Conservation (phyloP, 225 moss, liverwort and hornwort genomes). For the Pseudoscleropodium purum region DNA sequence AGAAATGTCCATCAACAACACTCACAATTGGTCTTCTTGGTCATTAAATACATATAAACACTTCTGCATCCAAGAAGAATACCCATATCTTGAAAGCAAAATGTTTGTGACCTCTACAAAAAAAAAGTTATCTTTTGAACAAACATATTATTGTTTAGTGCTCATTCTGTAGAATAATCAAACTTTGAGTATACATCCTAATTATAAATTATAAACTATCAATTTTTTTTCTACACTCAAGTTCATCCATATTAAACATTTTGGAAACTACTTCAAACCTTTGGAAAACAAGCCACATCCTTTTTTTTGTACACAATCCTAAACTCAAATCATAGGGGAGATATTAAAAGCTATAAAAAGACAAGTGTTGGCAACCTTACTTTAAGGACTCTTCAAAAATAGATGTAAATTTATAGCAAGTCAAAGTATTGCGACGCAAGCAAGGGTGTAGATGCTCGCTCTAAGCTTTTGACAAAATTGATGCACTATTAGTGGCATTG, state of each 20-base stretch:
- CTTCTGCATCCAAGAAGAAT: too few relatives aligned
- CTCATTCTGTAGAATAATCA: too few relatives aligned
- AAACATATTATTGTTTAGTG: not conserved
- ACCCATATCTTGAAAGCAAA: not conserved
- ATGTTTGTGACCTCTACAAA: not conserved
- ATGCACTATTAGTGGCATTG: rapidly evolving
- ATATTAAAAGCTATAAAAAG: not conserved
- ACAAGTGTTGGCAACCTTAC: not conserved
- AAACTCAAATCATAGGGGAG: too few relatives aligned
- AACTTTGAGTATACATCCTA: not conserved
- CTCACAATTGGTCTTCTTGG: too few relatives aligned
- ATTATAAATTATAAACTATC: too few relatives aligned
- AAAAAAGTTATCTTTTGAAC: not conserved
- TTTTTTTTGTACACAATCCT: too few relatives aligned
- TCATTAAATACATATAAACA: too few relatives aligned
- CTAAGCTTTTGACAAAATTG: not conserved
- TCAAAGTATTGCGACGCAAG: too few relatives aligned
- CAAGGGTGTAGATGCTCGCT: not conserved
- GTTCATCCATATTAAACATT: not conserved
- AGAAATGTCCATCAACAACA: too few relatives aligned
- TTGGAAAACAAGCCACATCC: rapidly evolving
- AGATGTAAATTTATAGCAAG: not conserved
- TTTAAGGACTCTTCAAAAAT: not conserved
- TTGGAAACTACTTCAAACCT: not conserved
- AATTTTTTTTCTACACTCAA: not conserved